phyloP scores from a whole-genome alignment of 176 grass and related monocot genomes.

The Eleusine indica region DNA sequence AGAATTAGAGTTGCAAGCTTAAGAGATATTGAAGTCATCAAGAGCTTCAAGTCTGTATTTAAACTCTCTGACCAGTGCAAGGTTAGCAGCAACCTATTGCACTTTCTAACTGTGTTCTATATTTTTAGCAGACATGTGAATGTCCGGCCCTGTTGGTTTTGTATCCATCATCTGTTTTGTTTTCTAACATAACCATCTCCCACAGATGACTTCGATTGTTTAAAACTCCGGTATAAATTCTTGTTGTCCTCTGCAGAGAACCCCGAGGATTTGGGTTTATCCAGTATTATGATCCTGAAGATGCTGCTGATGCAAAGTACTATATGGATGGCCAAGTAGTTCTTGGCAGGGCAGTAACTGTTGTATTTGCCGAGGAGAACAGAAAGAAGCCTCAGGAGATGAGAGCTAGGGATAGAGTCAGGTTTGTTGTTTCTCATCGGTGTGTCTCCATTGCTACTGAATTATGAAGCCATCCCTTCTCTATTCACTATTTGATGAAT shows the following conservation, averaged over 20 bases:
- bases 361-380: conserved; percentile 96
- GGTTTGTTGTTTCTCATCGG: conserved; percentile 39
- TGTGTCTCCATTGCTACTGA: neutral
- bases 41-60: conserved; percentile 74
- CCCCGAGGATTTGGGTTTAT: conserved; percentile 93
- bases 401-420: conserved; percentile 70
- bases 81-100: conserved; percentile 77
- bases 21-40: conserved; percentile 73
- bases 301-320: conserved; percentile 91
- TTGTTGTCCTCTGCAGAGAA: conserved; percentile 45
- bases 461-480: neutral
- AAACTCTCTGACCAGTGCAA: conserved; percentile 65
- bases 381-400: conserved; percentile 88
- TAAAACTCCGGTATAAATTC: neutral
- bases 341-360: conserved; percentile 87
- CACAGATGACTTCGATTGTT: neutral
- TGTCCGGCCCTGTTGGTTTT: neutral
- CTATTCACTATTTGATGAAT: conserved; percentile 17
- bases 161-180: conserved; percentile 10
- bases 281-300: conserved; percentile 78
- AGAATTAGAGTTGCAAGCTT: conserved; percentile 83
- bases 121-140: conserved; percentile 13
- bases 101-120: conserved; percentile 43
- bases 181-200: neutral
- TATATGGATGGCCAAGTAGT: conserved; percentile 91